These are phyloP conservation scores for Cystoisospora suis DNA, from an alignment of 169 alveolate species.

Conservation along the genomic window DNA sequence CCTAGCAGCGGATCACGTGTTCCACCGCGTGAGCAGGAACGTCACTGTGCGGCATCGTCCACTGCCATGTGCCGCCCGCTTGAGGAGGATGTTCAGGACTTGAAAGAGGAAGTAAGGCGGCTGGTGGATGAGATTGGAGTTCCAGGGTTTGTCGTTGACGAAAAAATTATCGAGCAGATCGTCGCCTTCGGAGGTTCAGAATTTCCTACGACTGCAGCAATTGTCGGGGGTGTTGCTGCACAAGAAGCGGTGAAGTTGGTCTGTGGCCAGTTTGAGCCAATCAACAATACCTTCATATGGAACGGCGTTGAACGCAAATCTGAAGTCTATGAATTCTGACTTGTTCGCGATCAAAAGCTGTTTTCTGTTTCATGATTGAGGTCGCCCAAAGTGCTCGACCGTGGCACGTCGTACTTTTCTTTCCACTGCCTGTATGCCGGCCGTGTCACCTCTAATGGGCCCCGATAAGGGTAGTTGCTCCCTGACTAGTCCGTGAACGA, in stretches of 20 bases:
- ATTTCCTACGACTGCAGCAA: slow-evolving; percentile 82
- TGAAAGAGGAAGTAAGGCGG: slow-evolving; percentile 64
- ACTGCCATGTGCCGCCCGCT: no score
- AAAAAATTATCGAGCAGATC: slow-evolving; percentile 72
- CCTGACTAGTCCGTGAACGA: no score
- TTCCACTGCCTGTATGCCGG: no score
- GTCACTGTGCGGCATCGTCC: no score
- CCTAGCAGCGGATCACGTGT: no score
- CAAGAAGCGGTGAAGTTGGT: slow-evolving; percentile 88
- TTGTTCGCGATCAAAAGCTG: no score
- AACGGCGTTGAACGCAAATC: slow-evolving; percentile 77
- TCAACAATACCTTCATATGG: slow-evolving; percentile 85
- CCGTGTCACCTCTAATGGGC: no score
- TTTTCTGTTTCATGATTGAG: no score
- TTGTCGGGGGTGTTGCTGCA: slow-evolving; percentile 87
- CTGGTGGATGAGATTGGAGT: slow-evolving; percentile 31
- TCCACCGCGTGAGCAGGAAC: no score
- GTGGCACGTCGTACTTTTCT: no score
- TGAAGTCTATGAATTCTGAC: slow-evolving; percentile 70
- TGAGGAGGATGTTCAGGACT: slow-evolving; percentile 63
- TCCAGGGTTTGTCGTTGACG: slow-evolving; percentile 48
- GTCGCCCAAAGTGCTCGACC: no score
- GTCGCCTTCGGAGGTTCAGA: slow-evolving; percentile 78
- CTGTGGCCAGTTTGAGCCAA: slow-evolving; percentile 82
- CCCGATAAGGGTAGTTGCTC: no score